Evolutionary conservation across 257 asterid species (phyloP), one percentile per base, ranked within the genome.

Genomic region (Nicotiana tomentosiformis): DNA sequence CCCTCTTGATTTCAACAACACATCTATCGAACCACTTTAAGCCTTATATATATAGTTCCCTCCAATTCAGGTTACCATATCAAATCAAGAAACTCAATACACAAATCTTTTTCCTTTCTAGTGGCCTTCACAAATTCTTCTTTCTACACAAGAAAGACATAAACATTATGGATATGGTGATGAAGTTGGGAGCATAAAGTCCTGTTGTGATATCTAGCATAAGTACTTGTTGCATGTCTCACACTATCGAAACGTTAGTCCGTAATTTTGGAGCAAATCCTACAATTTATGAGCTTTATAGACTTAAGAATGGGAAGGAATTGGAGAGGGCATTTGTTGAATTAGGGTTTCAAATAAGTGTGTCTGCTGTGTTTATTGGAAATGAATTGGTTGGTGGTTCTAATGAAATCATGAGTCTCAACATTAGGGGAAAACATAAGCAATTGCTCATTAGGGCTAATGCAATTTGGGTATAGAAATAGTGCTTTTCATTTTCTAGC

Each of bases 321-420:
- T n/a, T 70, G n/a, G 78, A 70, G 78, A 11, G n/a, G 18, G 78
- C 58, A 43, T 43, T 70, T 32, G n/a, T 20, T 70, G 78, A 70
- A 20, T 39, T 70, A 43, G 58, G 78, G n/a, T 70, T 10, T 70
- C 78, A 70, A 56, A 29, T 2, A 29, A 29, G 30, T 29, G 30
- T 29, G 30, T 2, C 2, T 29, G 30, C 30, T 29, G 30, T 39
- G 33, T 70, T 70, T 35, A 39, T 70, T 39, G 78, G 78, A 15
- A 70, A 70, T 37, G 35, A 39, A 2, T 70, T 70, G 1, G 58
- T 43, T 43, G 78, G 78, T n/a, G 78, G 78, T 43, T 70, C 78
- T 43, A 70, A 70, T 70, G 78, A 70, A 5, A 70, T 70, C 5
- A 70, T 70, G 78, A 70, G 78, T 70, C 78, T 70, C 78, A 20